Percentiles rank a stretch among this genome's conserved stretches.
Evolutionary conservation across 164 flowering plant genomes (phyloP).

Genomic region (Chimonanthus salicifolius): DNA sequence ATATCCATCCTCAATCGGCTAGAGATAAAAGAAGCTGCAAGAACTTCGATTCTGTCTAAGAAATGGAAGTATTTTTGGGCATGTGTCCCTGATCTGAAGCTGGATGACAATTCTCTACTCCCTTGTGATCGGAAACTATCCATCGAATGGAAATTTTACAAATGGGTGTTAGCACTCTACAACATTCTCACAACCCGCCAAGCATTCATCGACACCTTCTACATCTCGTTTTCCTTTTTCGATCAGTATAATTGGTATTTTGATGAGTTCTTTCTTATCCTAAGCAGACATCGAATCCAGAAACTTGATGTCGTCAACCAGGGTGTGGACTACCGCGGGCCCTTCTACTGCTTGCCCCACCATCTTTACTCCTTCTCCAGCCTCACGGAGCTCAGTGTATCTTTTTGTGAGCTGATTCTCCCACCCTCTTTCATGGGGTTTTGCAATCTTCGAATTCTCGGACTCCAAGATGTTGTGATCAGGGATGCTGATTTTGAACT

Average conservation of each 20-base stretch:
- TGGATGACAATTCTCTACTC: neutral
- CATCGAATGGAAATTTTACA: neutral
- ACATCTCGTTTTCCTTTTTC: neutral
- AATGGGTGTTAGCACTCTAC: neutral
- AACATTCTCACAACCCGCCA: neutral
- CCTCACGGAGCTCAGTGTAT: neutral
- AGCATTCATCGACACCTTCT: neutral
- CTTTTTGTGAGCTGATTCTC: neutral
- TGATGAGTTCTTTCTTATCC: neutral
- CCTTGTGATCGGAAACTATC: neutral
- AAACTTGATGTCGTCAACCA: neutral
- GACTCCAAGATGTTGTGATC: neutral
- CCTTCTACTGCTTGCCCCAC: no score
- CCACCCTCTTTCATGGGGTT: neutral
- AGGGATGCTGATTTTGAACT: neutral
- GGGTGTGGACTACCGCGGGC: neutral
- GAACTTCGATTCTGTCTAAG: constrained; percentile 2
- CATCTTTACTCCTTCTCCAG: no score
- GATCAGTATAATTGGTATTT: neutral
- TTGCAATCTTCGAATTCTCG: neutral
- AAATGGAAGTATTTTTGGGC: constrained; percentile 7
- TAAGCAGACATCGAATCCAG: neutral
- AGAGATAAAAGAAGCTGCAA: constrained; percentile 1
- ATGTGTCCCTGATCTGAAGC: neutral
- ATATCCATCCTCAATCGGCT: neutral